phyloP scores from a whole-genome alignment of 2,329 filamentous ascomycete genomes.

The Corniculantispora saksenae region DNA sequence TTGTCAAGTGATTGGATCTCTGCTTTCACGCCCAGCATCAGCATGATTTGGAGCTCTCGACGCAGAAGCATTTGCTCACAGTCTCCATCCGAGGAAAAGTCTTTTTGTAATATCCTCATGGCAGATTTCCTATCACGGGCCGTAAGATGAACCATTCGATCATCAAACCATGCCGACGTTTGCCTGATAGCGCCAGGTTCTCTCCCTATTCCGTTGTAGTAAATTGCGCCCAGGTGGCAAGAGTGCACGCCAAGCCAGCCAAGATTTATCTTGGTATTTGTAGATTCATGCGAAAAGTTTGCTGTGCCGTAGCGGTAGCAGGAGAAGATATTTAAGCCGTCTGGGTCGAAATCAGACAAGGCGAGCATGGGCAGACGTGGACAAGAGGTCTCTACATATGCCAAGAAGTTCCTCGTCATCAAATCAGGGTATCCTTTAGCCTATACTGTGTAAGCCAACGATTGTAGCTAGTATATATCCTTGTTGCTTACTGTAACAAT shows the following conservation, averaged over 20 bases:
- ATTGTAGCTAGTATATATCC: not conserved
- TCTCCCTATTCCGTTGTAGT: not conserved
- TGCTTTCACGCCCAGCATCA: slow-evolving; percentile 72
- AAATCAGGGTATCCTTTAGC: slow-evolving; percentile 84
- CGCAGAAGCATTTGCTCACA: slow-evolving; percentile 41
- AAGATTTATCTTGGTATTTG: slow-evolving; percentile 51
- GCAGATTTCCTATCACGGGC: slow-evolving; percentile 60
- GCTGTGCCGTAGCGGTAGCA: slow-evolving; percentile 74
- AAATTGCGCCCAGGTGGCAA: slow-evolving; percentile 37
- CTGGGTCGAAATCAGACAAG: slow-evolving; percentile 74
- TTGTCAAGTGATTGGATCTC: slow-evolving; percentile 74
- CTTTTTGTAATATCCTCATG: slow-evolving; percentile 49
- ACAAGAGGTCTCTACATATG: slow-evolving; percentile 47
- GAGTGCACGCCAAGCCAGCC: slow-evolving; percentile 65
- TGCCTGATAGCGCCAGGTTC: not conserved
- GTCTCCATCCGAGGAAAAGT: slow-evolving; percentile 32
- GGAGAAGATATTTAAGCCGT: slow-evolving; percentile 71
- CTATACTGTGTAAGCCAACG: slow-evolving; percentile 39
- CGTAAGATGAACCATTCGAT: slow-evolving; percentile 41
- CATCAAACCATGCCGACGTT: not conserved
- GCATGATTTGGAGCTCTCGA: slow-evolving; percentile 68
- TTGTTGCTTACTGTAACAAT: slow-evolving; percentile 62
- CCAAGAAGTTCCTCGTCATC: slow-evolving; percentile 65
- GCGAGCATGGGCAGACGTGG: slow-evolving; percentile 59
- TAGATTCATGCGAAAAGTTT: slow-evolving; percentile 60